Percentiles rank a stretch among this genome's conserved stretches.
These are phyloP conservation scores for Citrus cavaleriei DNA, from an alignment of 345 rosid genomes.

Conservation along the genomic window DNA sequence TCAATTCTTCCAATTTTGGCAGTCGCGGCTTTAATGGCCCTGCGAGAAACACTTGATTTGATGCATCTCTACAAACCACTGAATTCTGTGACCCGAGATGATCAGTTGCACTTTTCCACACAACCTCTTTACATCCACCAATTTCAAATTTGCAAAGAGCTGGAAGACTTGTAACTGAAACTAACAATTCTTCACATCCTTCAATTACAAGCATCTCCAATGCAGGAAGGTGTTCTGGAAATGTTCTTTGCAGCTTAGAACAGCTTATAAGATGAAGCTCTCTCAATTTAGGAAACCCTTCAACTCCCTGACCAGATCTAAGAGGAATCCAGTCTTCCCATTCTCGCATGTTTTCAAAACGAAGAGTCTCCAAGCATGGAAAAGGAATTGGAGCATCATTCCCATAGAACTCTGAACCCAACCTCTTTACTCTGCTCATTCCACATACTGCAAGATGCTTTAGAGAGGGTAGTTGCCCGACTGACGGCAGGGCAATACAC, in stretches of 20 bases:
- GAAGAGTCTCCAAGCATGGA: neutral
- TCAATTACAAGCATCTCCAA: neutral
- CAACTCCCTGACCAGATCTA: neutral
- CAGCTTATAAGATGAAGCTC: conserved; percentile 26
- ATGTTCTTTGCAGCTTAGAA: conserved; percentile 8
- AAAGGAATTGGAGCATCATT: too few species aligned
- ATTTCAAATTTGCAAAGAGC: neutral
- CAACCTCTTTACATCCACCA: neutral
- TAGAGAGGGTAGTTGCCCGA: too few species aligned
- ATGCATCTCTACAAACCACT: too few species aligned
- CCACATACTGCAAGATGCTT: too few species aligned
- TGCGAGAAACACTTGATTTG: too few species aligned
- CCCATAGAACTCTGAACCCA: too few species aligned
- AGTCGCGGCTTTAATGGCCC: too few species aligned
- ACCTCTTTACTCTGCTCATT: rapidly evolving
- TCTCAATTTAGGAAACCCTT: conserved; percentile 25
- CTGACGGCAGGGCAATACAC: too few species aligned
- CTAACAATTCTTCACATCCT: neutral
- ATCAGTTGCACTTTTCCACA: too few species aligned
- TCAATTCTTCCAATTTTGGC: too few species aligned
- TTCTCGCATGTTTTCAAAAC: conserved; percentile 19
- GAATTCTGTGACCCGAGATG: too few species aligned
- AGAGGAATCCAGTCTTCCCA: conserved; percentile 31
- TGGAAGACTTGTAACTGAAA: neutral
- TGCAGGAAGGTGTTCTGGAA: conserved; percentile 20